Evolutionary conservation across 306 rosid genomes (phyloP).

Genomic region (Gastrolobium villosum): DNA sequence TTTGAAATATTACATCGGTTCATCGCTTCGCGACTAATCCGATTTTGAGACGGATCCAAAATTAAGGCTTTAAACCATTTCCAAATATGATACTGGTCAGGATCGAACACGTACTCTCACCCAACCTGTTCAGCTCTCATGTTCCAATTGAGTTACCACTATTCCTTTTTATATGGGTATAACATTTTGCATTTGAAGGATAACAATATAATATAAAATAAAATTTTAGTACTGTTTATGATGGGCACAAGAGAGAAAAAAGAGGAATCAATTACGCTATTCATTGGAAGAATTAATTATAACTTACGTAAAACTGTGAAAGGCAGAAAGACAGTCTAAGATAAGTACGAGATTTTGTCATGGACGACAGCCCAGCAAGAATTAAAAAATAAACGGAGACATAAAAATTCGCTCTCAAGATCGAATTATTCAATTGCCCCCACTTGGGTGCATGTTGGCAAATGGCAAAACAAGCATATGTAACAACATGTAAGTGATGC

Average conservation of each 20-base stretch:
- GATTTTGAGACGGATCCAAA: too few relatives aligned
- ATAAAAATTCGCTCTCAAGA: slow-evolving; percentile 21
- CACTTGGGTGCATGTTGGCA: slow-evolving; percentile 14
- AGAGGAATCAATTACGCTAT: slow-evolving; percentile 21
- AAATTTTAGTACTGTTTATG: slow-evolving; percentile 33
- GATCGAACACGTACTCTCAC: neutral
- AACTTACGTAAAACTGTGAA: slow-evolving; percentile 35
- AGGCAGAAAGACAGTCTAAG: slow-evolving; percentile 34
- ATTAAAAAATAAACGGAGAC: slow-evolving; percentile 36
- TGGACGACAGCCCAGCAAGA: slow-evolving; percentile 50
- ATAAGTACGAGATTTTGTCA: slow-evolving; percentile 51
- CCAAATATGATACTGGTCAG: too few relatives aligned
- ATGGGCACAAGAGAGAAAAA: slow-evolving; percentile 38
- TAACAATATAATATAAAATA: slow-evolving; percentile 25
- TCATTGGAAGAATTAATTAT: slow-evolving; percentile 29
- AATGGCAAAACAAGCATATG: slow-evolving; percentile 27
- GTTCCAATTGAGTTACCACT: too few relatives aligned
- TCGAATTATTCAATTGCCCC: slow-evolving; percentile 45
- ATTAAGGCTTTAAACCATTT: too few relatives aligned
- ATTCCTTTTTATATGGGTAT: neutral
- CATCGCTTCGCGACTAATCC: too few relatives aligned
- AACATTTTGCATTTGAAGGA: slow-evolving; percentile 38
- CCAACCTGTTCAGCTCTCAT: too few relatives aligned
- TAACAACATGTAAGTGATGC: neutral
- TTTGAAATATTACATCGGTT: too few relatives aligned